Evolutionary conservation across 163 green algal species (phyloP).

Genomic region (Chlorella variabilis): DNA sequence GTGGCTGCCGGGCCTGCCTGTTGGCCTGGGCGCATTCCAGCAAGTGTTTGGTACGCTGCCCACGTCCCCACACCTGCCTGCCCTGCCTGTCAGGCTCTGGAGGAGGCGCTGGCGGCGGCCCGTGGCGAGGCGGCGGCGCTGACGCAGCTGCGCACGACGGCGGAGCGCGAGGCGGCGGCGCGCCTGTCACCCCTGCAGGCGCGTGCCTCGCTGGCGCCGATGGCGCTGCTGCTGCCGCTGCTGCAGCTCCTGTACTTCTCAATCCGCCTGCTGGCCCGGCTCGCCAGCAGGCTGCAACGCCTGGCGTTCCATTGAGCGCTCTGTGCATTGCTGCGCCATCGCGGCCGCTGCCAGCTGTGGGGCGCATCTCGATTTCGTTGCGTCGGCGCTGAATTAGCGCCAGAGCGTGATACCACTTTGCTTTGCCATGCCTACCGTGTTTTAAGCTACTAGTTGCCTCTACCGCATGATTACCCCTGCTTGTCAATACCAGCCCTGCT

Average conservation of each 20-base stretch:
- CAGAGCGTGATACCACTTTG: neutral
- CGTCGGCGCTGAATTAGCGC: neutral
- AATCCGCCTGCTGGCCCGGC: neutral
- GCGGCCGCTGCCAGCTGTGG: neutral
- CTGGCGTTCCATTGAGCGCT: neutral
- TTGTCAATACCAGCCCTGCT: no score
- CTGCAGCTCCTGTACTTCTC: conserved; percentile 19
- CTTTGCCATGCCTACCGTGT: no score
- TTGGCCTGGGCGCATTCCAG: neutral
- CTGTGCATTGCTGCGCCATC: no score
- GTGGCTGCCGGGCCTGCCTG: neutral
- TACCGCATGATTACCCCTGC: no score
- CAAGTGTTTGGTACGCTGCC: neutral
- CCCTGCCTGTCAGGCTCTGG: conserved; percentile 6
- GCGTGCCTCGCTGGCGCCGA: neutral
- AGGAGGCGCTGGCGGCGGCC: conserved; percentile 10
- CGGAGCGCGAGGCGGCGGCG: neutral
- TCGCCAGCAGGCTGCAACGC: neutral
- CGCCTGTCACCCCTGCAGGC: conserved; percentile 13
- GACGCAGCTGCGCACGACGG: neutral
- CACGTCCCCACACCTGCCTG: no score
- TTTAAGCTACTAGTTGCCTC: no score
- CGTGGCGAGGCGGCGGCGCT: conserved; percentile 3
- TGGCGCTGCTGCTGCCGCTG: conserved; percentile 16
- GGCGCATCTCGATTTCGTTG: neutral